Evolutionary conservation across 1,284 basidiomycete species (phyloP).

Genomic region (Pseudomicrostroma phylloplanum): DNA sequence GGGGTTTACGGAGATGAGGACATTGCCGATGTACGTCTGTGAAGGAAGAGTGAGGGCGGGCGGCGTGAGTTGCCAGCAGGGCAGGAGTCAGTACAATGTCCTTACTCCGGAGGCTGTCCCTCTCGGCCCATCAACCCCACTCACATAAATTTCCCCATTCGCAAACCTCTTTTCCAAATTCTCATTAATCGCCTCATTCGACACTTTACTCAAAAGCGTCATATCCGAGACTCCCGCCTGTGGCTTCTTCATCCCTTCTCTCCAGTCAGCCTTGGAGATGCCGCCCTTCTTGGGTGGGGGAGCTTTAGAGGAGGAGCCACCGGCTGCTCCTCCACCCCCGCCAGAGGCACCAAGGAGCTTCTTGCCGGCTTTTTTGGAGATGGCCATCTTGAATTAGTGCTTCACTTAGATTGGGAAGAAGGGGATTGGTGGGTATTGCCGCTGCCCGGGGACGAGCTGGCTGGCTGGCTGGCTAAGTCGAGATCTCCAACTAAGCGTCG

Average conservation of each 20-base stretch:
- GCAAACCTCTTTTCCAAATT: slow-evolving; percentile 93
- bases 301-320: slow-evolving; percentile 10
- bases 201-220: slow-evolving; percentile 94
- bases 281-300: slow-evolving; percentile 32
- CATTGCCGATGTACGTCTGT: slow-evolving; percentile 89
- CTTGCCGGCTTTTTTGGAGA: slow-evolving; percentile 46
- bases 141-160: slow-evolving; percentile 83
- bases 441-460: too few relatives aligned
- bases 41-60: background rate
- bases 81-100: background rate
- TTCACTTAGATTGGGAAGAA: too few relatives aligned
- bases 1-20: slow-evolving; percentile 96
- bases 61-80: background rate
- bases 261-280: slow-evolving; percentile 49
- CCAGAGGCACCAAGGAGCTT: slow-evolving; percentile 15
- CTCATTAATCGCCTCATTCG: slow-evolving; percentile 95
- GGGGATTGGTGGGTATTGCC: too few relatives aligned
- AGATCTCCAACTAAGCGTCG: too few relatives aligned
- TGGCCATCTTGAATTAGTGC: slow-evolving; percentile 45
- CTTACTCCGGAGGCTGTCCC: background rate
- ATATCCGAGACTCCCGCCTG: slow-evolving; percentile 91
- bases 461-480: too few relatives aligned
- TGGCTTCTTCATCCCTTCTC: slow-evolving; percentile 50
- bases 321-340: slow-evolving; percentile 26
- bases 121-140: slow-evolving; percentile 18